These are phyloP conservation scores for Pelargonium cotyledonis DNA, from an alignment of 441 rosid species.

Conservation along the genomic window DNA sequence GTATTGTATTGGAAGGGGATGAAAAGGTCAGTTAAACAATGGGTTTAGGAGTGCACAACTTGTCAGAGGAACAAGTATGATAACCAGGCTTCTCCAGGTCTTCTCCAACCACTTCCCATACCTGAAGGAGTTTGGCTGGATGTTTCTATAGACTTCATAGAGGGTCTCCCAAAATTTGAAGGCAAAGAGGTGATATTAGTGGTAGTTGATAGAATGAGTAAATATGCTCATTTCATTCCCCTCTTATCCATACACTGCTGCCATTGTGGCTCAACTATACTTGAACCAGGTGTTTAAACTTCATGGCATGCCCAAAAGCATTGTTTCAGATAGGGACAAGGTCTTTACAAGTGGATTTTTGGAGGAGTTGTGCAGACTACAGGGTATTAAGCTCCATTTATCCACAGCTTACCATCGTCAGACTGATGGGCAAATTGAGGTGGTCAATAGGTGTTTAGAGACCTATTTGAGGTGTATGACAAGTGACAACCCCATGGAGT, in stretches of 20 bases:
- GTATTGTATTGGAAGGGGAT: neutral
- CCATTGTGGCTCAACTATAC: neutral
- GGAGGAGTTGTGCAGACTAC: neutral
- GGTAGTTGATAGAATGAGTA: slow-evolving; percentile 9
- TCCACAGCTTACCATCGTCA: slow-evolving; percentile 4
- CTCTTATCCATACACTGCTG: neutral
- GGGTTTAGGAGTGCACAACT: neutral
- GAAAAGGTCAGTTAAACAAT: neutral
- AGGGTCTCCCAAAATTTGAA: neutral
- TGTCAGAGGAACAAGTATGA: slow-evolving; percentile 3
- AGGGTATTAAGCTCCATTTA: neutral
- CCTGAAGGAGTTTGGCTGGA: neutral
- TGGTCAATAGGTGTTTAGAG: neutral
- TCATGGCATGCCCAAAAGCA: slow-evolving; percentile 5
- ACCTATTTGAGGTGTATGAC: neutral
- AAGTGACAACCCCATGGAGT: neutral
- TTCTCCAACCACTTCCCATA: neutral
- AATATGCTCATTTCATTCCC: neutral
- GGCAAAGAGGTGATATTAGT: slow-evolving; percentile 9
- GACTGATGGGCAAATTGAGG: neutral
- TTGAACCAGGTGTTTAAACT: neutral
- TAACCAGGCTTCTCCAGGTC: neutral
- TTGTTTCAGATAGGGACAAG: neutral
- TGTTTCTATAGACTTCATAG: slow-evolving; percentile 10
- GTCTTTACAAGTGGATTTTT: neutral